Evolutionary conservation across 2,329 filamentous ascomycete genomes (phyloP), one percentile per base, ranked within the genome.

Genomic region (Cercospora sp.): DNA sequence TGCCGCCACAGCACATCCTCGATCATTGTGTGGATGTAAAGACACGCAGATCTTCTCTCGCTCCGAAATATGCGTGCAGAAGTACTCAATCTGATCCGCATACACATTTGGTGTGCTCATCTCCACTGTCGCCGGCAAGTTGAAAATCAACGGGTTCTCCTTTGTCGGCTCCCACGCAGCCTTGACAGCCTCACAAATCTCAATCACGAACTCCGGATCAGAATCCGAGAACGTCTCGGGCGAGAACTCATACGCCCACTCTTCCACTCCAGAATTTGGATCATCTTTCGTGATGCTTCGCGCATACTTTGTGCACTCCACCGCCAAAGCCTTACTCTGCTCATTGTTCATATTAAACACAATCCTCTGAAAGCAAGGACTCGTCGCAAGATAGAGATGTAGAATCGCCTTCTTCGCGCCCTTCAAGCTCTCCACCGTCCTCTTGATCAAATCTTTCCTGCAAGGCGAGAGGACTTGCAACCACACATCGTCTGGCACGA

Each of bases 1-100:
- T 0, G 94, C 94, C 0, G 94, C 94, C 16, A 95, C 89, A 3
- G 92, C 93, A 74, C 91, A 96, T 23, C 94, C 94, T 70, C 95
- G 87, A 79, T 98, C 95, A 78, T 98, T 98, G 82, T 99, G 94
- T 8, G 93, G 92, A 79, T 98, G 95, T 64, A 98, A 86, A 69
- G 92, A 96, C 13, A 98, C 91, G 75, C 90, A 92, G 61, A 97
- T 86, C 82, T 93, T 95, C 76, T 97, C 90, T 63, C 94, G 86
- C 80, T 97, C 91, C 0, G 86, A 86, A 77, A 98, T 93, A 78
- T 94, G 86, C 63, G 85, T 88, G 83, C 93, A 97, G 81, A 99
- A 99, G 82, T 92, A 97, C 79, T 99, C 95, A 70, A 99, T 92
- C 82, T 96, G 91, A 78, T 99, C 95, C 60, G 95, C 95, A 79